These are phyloP conservation scores for Sarocladium strictum DNA, from an alignment of 2,329 filamentous ascomycete genomes.

Conservation along the genomic window DNA sequence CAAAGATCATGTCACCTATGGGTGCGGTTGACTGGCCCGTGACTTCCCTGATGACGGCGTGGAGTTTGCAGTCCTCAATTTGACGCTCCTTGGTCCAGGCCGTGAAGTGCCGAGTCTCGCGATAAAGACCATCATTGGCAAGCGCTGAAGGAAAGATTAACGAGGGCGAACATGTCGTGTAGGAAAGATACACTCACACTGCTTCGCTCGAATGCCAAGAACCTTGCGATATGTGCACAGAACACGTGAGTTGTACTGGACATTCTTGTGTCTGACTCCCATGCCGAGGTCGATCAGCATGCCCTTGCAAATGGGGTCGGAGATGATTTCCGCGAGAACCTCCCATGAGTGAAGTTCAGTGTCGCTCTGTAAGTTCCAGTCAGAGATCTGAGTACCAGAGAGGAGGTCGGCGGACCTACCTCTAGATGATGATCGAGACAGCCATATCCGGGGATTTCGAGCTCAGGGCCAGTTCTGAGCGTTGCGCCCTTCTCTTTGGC, in stretches of 20 bases:
- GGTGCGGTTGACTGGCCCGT: constrained; percentile 29
- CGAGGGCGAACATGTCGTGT: neutral
- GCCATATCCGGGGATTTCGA: constrained; percentile 27
- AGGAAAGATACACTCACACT: neutral
- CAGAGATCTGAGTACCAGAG: too few species aligned
- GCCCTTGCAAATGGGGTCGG: constrained; percentile 22
- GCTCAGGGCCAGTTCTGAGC: constrained; percentile 52
- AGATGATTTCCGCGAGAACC: constrained; percentile 25
- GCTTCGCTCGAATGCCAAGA: constrained; percentile 17
- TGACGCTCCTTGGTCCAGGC: constrained; percentile 30
- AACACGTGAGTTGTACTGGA: constrained; percentile 31
- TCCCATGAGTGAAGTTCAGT: constrained; percentile 26
- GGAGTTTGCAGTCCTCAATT: constrained; percentile 25
- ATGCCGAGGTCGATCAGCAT: constrained; percentile 28
- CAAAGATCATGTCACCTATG: constrained; percentile 34
- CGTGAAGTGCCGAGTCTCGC: constrained; percentile 35
- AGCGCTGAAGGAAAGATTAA: constrained; percentile 13
- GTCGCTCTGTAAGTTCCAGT: constrained; percentile 20
- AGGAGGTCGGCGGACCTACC: too few species aligned
- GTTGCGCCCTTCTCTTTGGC: constrained; percentile 58
- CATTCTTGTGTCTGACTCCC: constrained; percentile 26
- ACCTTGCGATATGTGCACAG: constrained; percentile 25
- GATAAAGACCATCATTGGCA: constrained; percentile 30
- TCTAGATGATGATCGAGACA: constrained; percentile 28
- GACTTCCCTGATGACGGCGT: constrained; percentile 22